Percentiles rank a stretch among this genome's conserved stretches.
These are phyloP conservation scores for Elsinoe australis DNA, from an alignment of 2,329 filamentous ascomycete species.

Conservation along the genomic window DNA sequence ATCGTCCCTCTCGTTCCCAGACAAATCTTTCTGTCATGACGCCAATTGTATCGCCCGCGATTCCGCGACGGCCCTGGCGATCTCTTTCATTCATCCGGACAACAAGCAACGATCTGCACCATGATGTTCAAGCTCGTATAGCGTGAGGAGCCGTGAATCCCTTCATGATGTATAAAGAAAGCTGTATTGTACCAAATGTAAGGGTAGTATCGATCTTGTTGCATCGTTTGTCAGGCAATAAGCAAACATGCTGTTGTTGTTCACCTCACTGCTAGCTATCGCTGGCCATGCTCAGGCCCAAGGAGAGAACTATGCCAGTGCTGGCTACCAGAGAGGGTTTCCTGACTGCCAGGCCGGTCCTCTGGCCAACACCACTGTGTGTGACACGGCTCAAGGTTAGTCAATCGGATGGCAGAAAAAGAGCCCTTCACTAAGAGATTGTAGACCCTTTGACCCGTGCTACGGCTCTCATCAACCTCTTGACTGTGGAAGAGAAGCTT, in stretches of 20 bases:
- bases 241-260: neutral
- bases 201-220: neutral
- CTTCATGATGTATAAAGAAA: neutral
- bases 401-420: too few relatives aligned
- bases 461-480: conserved; percentile 41
- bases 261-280: conserved; percentile 13
- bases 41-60: neutral
- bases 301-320: conserved; percentile 6
- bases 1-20: too few relatives aligned
- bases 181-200: neutral
- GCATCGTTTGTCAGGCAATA: neutral
- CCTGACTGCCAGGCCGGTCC: conserved; percentile 47
- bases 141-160: neutral
- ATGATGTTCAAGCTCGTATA: neutral
- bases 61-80: conserved; percentile 2
- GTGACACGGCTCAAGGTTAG: conserved; percentile 37
- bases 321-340: conserved; percentile 28
- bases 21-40: too few relatives aligned
- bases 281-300: conserved; percentile 14
- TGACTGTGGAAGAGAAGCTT: conserved; percentile 49
- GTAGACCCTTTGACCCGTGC: conserved; percentile 34
- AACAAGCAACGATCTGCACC: conserved; percentile 7
- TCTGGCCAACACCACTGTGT: conserved; percentile 43
- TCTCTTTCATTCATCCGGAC: conserved; percentile 8
- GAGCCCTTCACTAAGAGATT: too few relatives aligned